Conservation (phyloP, 148 eudicot genomes). For the Euryodendron excelsum region DNA sequence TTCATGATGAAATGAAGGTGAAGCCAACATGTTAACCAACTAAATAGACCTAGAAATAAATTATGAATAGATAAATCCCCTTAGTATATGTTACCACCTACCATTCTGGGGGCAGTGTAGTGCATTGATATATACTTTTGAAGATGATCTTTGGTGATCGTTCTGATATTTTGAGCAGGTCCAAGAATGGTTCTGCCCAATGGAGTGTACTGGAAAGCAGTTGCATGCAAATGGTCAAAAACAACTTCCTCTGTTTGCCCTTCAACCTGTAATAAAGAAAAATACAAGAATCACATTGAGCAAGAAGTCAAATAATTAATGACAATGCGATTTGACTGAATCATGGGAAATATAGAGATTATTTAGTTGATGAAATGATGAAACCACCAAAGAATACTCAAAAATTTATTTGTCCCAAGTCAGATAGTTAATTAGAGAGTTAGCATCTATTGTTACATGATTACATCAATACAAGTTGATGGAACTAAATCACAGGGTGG, state of each 20-base stretch:
- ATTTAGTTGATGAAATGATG: background rate
- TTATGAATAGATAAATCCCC: background rate
- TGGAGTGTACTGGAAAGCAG: conserved; percentile 89
- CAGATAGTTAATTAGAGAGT: background rate
- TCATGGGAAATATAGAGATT: background rate
- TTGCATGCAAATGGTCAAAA: conserved; percentile 91
- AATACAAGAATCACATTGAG: background rate
- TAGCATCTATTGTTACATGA: too few relatives aligned
- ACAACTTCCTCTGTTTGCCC: conserved; percentile 89
- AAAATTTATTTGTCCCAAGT: background rate
- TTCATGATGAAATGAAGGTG: background rate
- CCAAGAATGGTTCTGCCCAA: conserved; percentile 94
- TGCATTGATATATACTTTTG: conserved; percentile 74
- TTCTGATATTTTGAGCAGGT: conserved; percentile 70
- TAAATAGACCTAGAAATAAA: background rate
- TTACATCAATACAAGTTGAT: conserved; percentile 9
- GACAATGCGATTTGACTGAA: background rate
- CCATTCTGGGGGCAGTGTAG: conserved; percentile 90
- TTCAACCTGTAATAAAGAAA: conserved; percentile 51
- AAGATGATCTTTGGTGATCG: conserved; percentile 65
- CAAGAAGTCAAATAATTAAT: background rate
- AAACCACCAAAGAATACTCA: background rate
- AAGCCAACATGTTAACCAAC: background rate
- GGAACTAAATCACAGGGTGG: background rate
- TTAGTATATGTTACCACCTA: conserved; percentile 14